phyloP scores from a whole-genome alignment of 257 asterid genomes.

The Pogostemon cablin region DNA sequence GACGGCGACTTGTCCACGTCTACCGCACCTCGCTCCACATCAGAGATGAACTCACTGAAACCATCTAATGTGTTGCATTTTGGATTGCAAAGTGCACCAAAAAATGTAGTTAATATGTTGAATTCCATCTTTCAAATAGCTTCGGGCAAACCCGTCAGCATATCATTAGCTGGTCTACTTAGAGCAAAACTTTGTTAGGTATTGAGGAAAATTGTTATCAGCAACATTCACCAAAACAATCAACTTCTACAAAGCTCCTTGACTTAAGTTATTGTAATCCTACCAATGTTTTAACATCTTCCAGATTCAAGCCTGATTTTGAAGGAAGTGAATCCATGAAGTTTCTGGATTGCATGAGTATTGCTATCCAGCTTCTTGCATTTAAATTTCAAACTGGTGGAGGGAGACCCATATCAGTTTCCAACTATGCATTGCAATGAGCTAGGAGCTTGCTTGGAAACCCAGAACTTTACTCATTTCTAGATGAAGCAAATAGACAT shows the following conservation, averaged over 20 bases:
- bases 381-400: conserved; percentile 94
- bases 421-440: conserved; percentile 79
- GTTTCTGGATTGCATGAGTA: conserved; percentile 43
- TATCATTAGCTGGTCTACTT: conserved; percentile 75
- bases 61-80: conserved; percentile 37
- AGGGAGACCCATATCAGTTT: conserved; percentile 90
- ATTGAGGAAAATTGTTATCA: conserved; percentile 50
- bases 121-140: conserved; percentile 65
- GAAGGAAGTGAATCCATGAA: conserved; percentile 37
- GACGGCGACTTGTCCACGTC: no score
- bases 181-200: conserved; percentile 79
- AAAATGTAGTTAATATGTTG: conserved; percentile 35
- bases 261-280: conserved; percentile 39
- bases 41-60: conserved; percentile 35
- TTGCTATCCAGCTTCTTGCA: conserved; percentile 58
- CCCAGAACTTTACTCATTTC: conserved; percentile 55
- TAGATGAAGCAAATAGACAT: conserved; percentile 45
- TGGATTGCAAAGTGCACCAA: conserved; percentile 36
- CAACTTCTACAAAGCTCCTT: conserved; percentile 39
- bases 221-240: conserved; percentile 38
- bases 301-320: conserved; percentile 38
- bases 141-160: conserved; percentile 73
- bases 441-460: conserved; percentile 88
- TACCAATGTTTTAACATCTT: conserved; percentile 38
- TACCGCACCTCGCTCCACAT: no score